Evolutionary conservation across 352 stramenopile genomes (phyloP).

Genomic region (Blastocystis hominis): DNA sequence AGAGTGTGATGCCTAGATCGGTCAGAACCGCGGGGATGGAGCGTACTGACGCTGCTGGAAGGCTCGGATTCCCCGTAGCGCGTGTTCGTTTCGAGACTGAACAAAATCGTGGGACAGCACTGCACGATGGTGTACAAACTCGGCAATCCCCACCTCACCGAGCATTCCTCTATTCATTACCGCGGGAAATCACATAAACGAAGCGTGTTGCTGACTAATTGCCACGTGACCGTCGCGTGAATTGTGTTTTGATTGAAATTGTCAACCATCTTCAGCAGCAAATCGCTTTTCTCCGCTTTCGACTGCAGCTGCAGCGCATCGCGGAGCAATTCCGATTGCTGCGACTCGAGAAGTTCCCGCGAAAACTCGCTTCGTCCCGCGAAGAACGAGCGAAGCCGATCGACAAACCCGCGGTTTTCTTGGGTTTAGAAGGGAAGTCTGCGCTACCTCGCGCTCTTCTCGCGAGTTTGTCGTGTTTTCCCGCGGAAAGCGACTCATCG

Average conservation of each 20-base stretch:
- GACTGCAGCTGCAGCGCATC: slow-evolving; percentile 33
- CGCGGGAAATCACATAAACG: neutral
- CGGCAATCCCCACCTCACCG: neutral
- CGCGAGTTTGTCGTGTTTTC: neutral
- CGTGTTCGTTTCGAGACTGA: slow-evolving; percentile 33
- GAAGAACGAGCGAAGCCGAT: slow-evolving; percentile 7
- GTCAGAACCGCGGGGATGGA: too few relatives aligned
- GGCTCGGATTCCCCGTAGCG: neutral
- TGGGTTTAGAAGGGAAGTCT: neutral
- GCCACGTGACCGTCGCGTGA: slow-evolving; percentile 42
- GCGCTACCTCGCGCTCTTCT: neutral
- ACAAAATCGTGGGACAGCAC: slow-evolving; percentile 27
- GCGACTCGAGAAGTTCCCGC: neutral
- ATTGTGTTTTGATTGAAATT: slow-evolving; percentile 42
- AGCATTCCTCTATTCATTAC: neutral
- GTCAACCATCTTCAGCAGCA: slow-evolving; percentile 45
- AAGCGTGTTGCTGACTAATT: neutral
- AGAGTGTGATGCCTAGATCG: slow-evolving; percentile 35
- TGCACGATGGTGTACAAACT: slow-evolving; percentile 36
- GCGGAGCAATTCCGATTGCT: neutral
- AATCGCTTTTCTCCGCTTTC: slow-evolving; percentile 47
- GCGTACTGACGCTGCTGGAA: slow-evolving; percentile 19
- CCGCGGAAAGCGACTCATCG: neutral
- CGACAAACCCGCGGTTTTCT: neutral
- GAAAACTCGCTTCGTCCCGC: neutral